Base-by-base conservation (phyloP, 1,284 basidiomycete genomes). In the Tylopilus orsonianus region DNA sequence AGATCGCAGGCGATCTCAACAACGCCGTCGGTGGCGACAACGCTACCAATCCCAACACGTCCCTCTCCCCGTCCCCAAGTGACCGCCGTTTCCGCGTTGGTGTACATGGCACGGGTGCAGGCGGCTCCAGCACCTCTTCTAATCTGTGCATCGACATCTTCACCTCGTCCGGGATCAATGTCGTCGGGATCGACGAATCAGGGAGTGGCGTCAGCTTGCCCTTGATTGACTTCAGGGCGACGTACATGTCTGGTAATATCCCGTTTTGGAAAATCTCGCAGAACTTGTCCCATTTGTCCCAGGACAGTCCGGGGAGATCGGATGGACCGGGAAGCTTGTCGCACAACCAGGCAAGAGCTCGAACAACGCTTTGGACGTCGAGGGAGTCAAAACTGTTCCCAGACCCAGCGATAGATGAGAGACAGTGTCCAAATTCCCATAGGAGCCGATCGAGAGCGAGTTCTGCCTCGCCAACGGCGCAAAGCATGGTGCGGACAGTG, bases 1-100 rank as follows among this genome's bases (percentile, higher is more conserved):
- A 85, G 20, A 82, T 79, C 2, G 81, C 83, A 0, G 87, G 85
- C 1, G 85, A 86, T 38, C 87, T 76, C 38, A 90, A 71, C 16
- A 90, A 57, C 8, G 85, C 79, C 5, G 81, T 80, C 9, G 85
- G 83, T 2, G 87, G 87, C 1, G 65, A 69, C 5, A 66, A 52
- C 8, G 65, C 65, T 0, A 65, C 65, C 23, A 70, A 46, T 9
- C 68, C 65, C 23, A 60, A 20, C 38, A 60, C 58, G 9, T 51
- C 62, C 57, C n/a, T 49, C 48, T 12, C 54, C 58, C 16, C 50
- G 48, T 18, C 54, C 57, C 0, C 46, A 30, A 8, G 46, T 30
- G 49, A 41, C 27, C 35, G 19, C 2, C 24, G 32, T 18, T 54
- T 53, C 20, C 60, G 57, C 34, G 40, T 48, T 6, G 66, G 55